Evolutionary conservation across 768 basidiomycete genomes (phyloP).

Genomic region (Mycena kentingensis): DNA sequence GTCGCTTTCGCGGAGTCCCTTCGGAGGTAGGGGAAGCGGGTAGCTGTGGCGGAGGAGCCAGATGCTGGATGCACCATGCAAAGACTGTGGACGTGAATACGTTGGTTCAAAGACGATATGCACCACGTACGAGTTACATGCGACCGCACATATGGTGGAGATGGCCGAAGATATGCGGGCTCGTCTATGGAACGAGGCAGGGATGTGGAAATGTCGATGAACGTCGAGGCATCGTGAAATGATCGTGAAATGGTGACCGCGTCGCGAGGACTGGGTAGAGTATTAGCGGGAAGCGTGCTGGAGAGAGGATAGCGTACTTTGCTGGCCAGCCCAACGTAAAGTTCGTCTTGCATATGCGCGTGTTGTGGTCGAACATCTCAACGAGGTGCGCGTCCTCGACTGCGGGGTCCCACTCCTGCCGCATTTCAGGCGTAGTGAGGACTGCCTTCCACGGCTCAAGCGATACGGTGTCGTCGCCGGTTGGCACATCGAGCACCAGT

Average conservation of each 20-base stretch:
- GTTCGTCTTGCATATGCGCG: constrained; percentile 86
- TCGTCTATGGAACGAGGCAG: constrained; percentile 89
- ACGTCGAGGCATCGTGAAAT: constrained; percentile 75
- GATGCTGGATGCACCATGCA: constrained; percentile 90
- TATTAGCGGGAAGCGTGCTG: constrained; percentile 14
- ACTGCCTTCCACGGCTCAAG: constrained; percentile 83
- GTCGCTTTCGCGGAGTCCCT: constrained; percentile 38
- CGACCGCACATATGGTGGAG: constrained; percentile 91
- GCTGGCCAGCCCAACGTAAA: constrained; percentile 97
- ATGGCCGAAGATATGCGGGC: constrained; percentile 86
- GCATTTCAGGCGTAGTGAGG: constrained; percentile 81
- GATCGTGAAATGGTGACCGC: constrained; percentile 91
- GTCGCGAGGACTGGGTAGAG: constrained; percentile 80
- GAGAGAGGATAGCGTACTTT: constrained; percentile 56
- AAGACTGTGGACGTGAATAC: constrained; percentile 54
- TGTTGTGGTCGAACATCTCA: constrained; percentile 84
- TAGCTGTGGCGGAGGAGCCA: constrained; percentile 41
- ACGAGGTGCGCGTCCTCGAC: constrained; percentile 82
- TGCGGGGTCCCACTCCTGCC: constrained; percentile 92
- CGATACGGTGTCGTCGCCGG: constrained; percentile 59
- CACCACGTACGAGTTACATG: constrained; percentile 66
- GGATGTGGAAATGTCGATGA: constrained; percentile 93
- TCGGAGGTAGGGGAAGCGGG: constrained; percentile 29
- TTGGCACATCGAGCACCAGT: constrained; percentile 76
- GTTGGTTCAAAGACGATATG: constrained; percentile 12